Conservation (phyloP, 495 filamentous ascomycete genomes). For the Letharia lupina region DNA sequence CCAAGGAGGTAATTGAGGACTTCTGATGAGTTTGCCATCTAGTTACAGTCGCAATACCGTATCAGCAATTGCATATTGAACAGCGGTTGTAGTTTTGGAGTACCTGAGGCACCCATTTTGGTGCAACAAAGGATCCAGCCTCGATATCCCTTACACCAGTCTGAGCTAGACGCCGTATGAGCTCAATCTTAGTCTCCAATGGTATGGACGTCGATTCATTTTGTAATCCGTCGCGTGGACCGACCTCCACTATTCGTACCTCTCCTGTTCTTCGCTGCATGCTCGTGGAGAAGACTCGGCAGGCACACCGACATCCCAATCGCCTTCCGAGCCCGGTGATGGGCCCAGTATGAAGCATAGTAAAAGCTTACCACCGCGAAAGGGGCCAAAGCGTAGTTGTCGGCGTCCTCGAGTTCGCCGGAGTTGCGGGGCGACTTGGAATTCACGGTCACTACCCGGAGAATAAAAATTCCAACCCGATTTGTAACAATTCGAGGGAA, state of each 20-base stretch:
- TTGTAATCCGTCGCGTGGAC: constrained; percentile 88
- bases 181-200: constrained; percentile 73
- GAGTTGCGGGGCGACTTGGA: neutral
- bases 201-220: constrained; percentile 85
- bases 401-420: neutral
- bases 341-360: neutral
- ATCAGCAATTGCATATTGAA: neutral
- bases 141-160: constrained; percentile 85
- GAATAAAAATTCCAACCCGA: neutral
- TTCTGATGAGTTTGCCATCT: constrained; percentile 89
- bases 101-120: constrained; percentile 98
- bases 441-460: neutral
- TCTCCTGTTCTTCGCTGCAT: constrained; percentile 30
- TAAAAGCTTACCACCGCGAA: neutral
- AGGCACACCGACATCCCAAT: neutral
- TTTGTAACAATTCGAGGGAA: neutral
- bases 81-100: constrained; percentile 12
- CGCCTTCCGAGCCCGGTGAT: neutral
- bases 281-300: constrained; percentile 12
- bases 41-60: constrained; percentile 4
- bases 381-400: neutral
- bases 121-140: constrained; percentile 88
- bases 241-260: constrained; percentile 79
- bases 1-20: constrained; percentile 68
- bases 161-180: constrained; percentile 70